Evolutionary conservation across 2,329 filamentous ascomycete genomes (phyloP).

Genomic region (Pseudocercospora vitis): DNA sequence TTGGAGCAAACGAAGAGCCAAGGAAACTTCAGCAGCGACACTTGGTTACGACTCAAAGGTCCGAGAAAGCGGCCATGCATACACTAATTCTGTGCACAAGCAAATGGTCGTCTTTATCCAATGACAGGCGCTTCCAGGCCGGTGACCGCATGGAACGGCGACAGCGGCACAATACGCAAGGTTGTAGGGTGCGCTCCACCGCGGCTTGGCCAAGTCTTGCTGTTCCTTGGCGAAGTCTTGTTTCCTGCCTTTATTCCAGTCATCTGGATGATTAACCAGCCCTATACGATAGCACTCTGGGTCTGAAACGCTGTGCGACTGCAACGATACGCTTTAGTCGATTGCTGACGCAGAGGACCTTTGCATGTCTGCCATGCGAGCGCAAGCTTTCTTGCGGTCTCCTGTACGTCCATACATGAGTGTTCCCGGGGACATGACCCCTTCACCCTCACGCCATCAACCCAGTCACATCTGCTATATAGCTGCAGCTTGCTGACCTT

Average conservation of each 20-base stretch:
- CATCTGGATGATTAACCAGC: conserved; percentile 28
- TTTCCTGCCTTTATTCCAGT: conserved; percentile 13
- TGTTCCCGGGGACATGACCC: too few species aligned
- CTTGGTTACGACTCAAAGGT: too few species aligned
- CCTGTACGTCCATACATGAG: too few species aligned
- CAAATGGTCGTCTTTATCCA: too few species aligned
- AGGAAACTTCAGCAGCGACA: background rate
- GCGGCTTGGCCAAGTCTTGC: conserved; percentile 17
- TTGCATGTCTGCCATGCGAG: background rate
- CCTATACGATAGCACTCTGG: conserved; percentile 15
- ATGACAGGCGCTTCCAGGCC: too few species aligned
- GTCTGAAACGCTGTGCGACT: background rate
- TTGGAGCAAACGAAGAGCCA: background rate
- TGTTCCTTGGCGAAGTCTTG: conserved; percentile 24
- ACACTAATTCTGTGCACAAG: too few species aligned
- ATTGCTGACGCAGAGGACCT: background rate
- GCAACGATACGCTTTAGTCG: background rate
- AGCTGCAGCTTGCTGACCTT: background rate
- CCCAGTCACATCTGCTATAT: background rate
- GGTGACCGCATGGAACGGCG: too few species aligned
- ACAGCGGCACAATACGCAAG: too few species aligned
- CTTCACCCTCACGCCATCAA: background rate
- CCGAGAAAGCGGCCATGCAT: too few species aligned
- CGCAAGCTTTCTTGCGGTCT: background rate
- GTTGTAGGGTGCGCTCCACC: conserved; percentile 8